A percentile compares a stretch with the other conserved stretches of the same genome.
phyloP scores from a whole-genome alignment of 441 rosid species.

The Biscutella laevigata region DNA sequence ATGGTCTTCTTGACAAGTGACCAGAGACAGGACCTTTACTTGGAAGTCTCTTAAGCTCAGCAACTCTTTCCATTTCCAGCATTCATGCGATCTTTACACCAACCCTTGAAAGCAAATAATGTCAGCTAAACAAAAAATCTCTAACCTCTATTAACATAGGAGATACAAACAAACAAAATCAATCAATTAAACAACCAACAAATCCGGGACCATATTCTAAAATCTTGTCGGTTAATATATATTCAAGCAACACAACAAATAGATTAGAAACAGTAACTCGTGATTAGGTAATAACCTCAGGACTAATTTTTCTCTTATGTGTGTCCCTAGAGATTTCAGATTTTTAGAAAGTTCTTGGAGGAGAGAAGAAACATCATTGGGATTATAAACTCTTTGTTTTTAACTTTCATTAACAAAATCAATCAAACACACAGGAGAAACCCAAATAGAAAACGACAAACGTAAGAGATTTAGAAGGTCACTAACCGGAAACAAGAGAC shows the following conservation, averaged over 20 bases:
- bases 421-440: slow-evolving; percentile 14
- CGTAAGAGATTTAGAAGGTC: slow-evolving; percentile 6
- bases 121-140: slow-evolving; percentile 4
- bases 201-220: neutral
- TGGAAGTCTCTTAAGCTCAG: slow-evolving; percentile 45
- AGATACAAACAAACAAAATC: slow-evolving; percentile 16
- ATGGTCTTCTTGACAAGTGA: slow-evolving; percentile 36
- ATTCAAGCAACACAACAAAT: neutral
- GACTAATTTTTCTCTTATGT: too few species aligned
- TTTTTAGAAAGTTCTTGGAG: slow-evolving; percentile 9
- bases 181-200: neutral
- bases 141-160: neutral
- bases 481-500: slow-evolving; percentile 14
- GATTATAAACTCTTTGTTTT: slow-evolving; percentile 25
- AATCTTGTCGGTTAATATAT: slow-evolving; percentile 7
- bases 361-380: slow-evolving; percentile 24
- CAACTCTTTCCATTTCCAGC: slow-evolving; percentile 51
- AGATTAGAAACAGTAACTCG: neutral
- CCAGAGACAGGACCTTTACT: slow-evolving; percentile 38
- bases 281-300: neutral
- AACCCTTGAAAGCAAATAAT: neutral
- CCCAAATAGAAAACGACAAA: slow-evolving; percentile 22
- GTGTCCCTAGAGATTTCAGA: too few species aligned
- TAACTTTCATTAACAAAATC: slow-evolving; percentile 20
- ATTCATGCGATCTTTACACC: slow-evolving; percentile 26